Conservation (phyloP, 2,329 filamentous ascomycete species). For the Iodosphaeria phyllophila region DNA sequence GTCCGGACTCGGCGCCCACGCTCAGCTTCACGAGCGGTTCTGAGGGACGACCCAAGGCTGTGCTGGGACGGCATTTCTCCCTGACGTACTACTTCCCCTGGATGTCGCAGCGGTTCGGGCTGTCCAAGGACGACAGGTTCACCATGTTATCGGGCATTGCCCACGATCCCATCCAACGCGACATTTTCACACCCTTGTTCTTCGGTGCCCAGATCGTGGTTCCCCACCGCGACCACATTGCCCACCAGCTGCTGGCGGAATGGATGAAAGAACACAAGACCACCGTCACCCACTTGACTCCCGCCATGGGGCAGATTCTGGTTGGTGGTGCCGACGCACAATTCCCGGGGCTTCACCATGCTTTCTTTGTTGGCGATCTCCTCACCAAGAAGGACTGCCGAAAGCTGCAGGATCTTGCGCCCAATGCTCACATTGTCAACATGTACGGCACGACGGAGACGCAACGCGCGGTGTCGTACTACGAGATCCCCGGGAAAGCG, state of each 20-base stretch:
- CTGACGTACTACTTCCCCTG: slow-evolving; percentile 77
- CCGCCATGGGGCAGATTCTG: slow-evolving; percentile 90
- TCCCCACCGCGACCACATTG: slow-evolving; percentile 67
- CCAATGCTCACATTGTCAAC: slow-evolving; percentile 60
- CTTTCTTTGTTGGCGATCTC: slow-evolving; percentile 85
- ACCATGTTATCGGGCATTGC: slow-evolving; percentile 75
- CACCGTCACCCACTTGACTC: slow-evolving; percentile 77
- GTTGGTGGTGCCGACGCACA: slow-evolving; percentile 64
- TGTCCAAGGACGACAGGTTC: slow-evolving; percentile 56
- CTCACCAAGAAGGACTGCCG: slow-evolving; percentile 70
- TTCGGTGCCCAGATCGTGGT: slow-evolving; percentile 64
- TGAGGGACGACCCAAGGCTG: slow-evolving; percentile 72
- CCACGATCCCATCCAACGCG: slow-evolving; percentile 48
- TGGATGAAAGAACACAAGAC: slow-evolving; percentile 66
- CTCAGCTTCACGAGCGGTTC: slow-evolving; percentile 57
- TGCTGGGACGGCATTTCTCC: slow-evolving; percentile 71
- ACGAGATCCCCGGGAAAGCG: slow-evolving; percentile 45
- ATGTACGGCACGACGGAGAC: slow-evolving; percentile 88
- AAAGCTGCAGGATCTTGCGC: slow-evolving; percentile 55
- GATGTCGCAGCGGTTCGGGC: slow-evolving; percentile 73
- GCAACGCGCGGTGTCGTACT: slow-evolving; percentile 54
- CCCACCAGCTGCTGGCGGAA: slow-evolving; percentile 68
- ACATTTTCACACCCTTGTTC: slow-evolving; percentile 86
- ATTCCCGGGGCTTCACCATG: slow-evolving; percentile 59
- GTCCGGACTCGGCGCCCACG: slow-evolving; percentile 68